phyloP scores from a whole-genome alignment of 169 alveolate genomes.

The Babesia divergens region DNA sequence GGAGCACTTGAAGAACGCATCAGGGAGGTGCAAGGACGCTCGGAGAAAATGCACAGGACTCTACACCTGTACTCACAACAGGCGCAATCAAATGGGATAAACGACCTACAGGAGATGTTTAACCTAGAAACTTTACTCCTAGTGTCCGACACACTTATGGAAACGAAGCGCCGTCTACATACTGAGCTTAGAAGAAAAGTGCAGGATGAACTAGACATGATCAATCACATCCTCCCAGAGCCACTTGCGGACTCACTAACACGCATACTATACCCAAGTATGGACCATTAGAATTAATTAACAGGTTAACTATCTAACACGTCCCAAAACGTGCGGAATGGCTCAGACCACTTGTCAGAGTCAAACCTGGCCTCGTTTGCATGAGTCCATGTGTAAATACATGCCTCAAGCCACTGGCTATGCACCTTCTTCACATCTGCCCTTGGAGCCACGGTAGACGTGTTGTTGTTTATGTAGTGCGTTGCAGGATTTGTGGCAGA shows the following conservation, averaged over 20 bases:
- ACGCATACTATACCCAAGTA: conserved; percentile 23
- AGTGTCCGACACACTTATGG: conserved; percentile 54
- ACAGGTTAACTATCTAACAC: background rate
- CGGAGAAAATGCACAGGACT: conserved; percentile 59
- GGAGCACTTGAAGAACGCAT: conserved; percentile 22
- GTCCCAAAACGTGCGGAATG: conserved; percentile 61
- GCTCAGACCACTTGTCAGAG: conserved; percentile 38
- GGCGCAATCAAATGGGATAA: conserved; percentile 5
- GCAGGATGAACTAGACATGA: conserved; percentile 34
- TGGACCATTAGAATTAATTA: background rate
- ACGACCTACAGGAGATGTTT: conserved; percentile 53
- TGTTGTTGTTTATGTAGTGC: conserved; percentile 27
- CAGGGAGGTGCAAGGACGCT: conserved; percentile 3
- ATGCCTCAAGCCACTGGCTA: conserved; percentile 59
- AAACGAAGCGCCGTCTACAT: conserved; percentile 50
- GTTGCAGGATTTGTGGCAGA: background rate
- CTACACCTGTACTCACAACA: conserved; percentile 34
- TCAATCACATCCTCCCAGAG: conserved; percentile 31
- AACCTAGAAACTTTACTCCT: conserved; percentile 50
- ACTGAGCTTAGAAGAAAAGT: conserved; percentile 13
- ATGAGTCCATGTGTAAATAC: conserved; percentile 36
- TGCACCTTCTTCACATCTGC: conserved; percentile 33
- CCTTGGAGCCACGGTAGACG: background rate
- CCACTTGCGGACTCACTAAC: conserved; percentile 37
- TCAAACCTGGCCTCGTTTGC: conserved; percentile 37